phyloP scores from a whole-genome alignment of 169 alveolate genomes.

The Plasmodium knowlesi region DNA sequence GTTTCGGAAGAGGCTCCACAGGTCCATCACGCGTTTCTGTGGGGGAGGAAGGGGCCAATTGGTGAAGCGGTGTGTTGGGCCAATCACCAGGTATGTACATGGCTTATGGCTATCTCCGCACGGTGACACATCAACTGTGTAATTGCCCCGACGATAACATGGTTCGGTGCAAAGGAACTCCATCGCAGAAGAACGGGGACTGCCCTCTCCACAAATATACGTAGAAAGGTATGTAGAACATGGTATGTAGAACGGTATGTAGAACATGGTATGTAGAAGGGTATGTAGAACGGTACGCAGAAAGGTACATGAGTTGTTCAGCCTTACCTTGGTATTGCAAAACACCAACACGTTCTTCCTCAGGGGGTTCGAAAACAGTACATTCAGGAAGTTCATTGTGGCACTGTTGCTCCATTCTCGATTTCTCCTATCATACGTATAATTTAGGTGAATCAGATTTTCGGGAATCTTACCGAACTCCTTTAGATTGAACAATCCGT shows the following conservation, averaged over 20 bases:
- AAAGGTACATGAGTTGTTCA: too few relatives aligned
- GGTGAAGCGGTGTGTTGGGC: not conserved
- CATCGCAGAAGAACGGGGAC: too few relatives aligned
- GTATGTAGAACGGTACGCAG: not conserved
- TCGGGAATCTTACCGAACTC: constrained; percentile 10
- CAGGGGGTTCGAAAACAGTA: constrained; percentile 51
- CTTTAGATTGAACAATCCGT: constrained; percentile 24
- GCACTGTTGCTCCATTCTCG: constrained; percentile 41
- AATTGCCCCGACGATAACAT: too few relatives aligned
- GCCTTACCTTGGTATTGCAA: constrained; percentile 50
- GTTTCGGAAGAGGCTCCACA: constrained; percentile 56
- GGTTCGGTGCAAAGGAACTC: not conserved
- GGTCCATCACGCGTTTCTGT: constrained; percentile 48
- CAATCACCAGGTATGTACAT: too few relatives aligned
- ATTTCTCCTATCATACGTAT: constrained; percentile 23
- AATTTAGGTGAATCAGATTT: constrained; percentile 47
- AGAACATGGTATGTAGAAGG: too few relatives aligned
- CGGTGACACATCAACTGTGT: too few relatives aligned
- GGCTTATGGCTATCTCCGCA: too few relatives aligned
- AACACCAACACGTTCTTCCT: constrained; percentile 46
- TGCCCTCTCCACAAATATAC: not conserved
- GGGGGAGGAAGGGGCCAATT: not conserved
- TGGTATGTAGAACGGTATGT: too few relatives aligned
- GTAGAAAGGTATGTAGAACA: too few relatives aligned
- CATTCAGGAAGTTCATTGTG: constrained; percentile 11